phyloP scores from a whole-genome alignment of 1,284 basidiomycete species.

The Papiliotrema laurentii region DNA sequence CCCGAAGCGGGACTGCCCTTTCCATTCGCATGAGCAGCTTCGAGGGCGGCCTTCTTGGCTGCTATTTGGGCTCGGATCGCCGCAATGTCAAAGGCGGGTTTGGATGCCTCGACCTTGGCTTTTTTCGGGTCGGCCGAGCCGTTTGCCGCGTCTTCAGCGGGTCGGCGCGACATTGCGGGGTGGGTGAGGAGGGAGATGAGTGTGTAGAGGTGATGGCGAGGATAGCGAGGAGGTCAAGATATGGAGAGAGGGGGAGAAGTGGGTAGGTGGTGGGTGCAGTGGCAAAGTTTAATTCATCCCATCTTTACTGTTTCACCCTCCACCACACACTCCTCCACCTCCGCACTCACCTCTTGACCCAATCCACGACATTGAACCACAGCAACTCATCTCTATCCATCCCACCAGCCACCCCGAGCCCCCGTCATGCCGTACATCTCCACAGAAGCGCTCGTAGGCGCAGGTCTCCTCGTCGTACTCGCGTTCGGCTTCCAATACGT shows the following conservation, averaged over 20 bases:
- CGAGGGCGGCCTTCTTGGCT: conserved; percentile 75
- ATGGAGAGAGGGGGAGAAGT: not conserved
- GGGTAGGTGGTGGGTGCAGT: too few relatives aligned
- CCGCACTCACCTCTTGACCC: not conserved
- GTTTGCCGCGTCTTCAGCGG: conserved; percentile 1
- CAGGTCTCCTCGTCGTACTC: conserved; percentile 31
- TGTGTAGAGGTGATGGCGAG: too few relatives aligned
- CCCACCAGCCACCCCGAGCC: not conserved
- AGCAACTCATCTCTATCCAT: not conserved
- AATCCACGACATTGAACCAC: not conserved
- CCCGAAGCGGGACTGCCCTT: conserved; percentile 18
- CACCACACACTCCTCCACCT: not conserved
- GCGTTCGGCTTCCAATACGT: conserved; percentile 36
- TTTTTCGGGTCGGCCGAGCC: conserved; percentile 22
- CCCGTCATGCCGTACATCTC: conserved; percentile 43
- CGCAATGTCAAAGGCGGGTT: conserved; percentile 23
- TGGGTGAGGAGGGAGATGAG: not conserved
- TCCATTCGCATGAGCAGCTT: conserved; percentile 48
- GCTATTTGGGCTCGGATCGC: conserved; percentile 64
- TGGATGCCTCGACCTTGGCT: conserved; percentile 11
- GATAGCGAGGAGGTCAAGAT: too few relatives aligned
- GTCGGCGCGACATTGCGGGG: conserved; percentile 3
- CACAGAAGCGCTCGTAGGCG: conserved; percentile 40
- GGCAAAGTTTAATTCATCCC: not conserved
- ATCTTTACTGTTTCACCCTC: not conserved